Percentiles rank a stretch among this genome's conserved stretches.
Evolutionary conservation across 2,329 filamentous ascomycete genomes (phyloP).

Genomic region (Arthrinium phaeospermum): DNA sequence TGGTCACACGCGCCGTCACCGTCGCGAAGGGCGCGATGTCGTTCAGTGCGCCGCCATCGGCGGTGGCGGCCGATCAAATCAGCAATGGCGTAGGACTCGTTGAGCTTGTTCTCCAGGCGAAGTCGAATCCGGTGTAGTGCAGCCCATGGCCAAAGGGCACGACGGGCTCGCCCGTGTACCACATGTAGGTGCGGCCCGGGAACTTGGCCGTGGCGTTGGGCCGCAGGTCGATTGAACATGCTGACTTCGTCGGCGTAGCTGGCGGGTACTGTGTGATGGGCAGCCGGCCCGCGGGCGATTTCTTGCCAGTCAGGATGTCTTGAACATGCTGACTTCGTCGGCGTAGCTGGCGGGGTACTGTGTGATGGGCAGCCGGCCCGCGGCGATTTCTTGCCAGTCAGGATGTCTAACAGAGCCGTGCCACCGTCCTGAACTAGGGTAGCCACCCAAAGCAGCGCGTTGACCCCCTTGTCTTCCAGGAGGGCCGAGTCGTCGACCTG

Average conservation of each 20-base stretch:
- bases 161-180: slow-evolving; percentile 50
- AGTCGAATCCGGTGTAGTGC: slow-evolving; percentile 54
- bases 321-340: slow-evolving; percentile 51
- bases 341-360: slow-evolving; percentile 54
- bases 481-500: slow-evolving; percentile 53
- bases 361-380: slow-evolving; percentile 53
- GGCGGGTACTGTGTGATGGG: slow-evolving; percentile 54
- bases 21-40: slow-evolving; percentile 46
- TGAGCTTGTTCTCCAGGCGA: slow-evolving; percentile 18
- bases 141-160: slow-evolving; percentile 53
- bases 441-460: slow-evolving; percentile 54
- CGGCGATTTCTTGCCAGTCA: slow-evolving; percentile 52
- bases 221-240: slow-evolving; percentile 55
- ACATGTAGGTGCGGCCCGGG: slow-evolving; percentile 56
- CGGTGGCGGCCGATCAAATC: slow-evolving; percentile 38
- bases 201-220: slow-evolving; percentile 40
- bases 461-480: slow-evolving; percentile 49
- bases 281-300: slow-evolving; percentile 51
- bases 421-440: too few species aligned
- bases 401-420: slow-evolving; percentile 52
- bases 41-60: slow-evolving; percentile 31
- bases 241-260: slow-evolving; percentile 50
- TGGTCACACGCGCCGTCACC: slow-evolving; percentile 45
- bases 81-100: slow-evolving; percentile 38
- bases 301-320: slow-evolving; percentile 54